Conservation (phyloP, 192 early-diverging fungal genomes). For the Podila minutissima region DNA sequence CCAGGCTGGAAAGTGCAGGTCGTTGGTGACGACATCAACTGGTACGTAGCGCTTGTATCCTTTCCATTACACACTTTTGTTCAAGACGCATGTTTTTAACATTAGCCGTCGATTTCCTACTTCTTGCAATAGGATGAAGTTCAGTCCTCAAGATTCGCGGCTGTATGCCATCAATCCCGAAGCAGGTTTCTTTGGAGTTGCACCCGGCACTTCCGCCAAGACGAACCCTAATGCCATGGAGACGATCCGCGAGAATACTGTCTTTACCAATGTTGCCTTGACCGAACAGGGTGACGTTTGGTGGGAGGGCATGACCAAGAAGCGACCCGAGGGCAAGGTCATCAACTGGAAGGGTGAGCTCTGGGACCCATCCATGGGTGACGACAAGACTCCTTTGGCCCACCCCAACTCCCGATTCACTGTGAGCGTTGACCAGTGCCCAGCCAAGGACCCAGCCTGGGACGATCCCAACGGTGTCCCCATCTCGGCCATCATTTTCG, state of each 20-base stretch:
- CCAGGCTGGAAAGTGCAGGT: conserved; percentile 52
- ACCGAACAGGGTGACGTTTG: conserved; percentile 41
- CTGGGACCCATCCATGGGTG: conserved; percentile 47
- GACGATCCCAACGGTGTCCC: conserved; percentile 50
- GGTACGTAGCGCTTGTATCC: conserved; percentile 14
- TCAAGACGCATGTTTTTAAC: no score
- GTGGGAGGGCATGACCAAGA: conserved; percentile 51
- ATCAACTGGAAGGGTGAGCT: conserved; percentile 43
- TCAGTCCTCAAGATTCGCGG: conserved; percentile 34
- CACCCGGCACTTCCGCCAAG: conserved; percentile 45
- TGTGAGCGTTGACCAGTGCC: conserved; percentile 36
- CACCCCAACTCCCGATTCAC: conserved; percentile 50
- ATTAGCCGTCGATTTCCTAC: no score
- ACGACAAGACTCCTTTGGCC: conserved; percentile 31
- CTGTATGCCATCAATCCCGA: conserved; percentile 50
- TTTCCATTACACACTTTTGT: no score
- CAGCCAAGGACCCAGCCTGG: conserved; percentile 46
- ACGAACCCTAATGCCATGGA: conserved; percentile 49
- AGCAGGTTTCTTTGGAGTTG: conserved; percentile 54
- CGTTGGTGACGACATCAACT: conserved; percentile 48
- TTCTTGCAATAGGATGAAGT: conserved; percentile 32
- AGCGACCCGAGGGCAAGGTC: conserved; percentile 32
- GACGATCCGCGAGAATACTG: conserved; percentile 36
- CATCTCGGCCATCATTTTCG: conserved; percentile 50
- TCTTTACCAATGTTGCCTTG: conserved; percentile 46